Percentiles rank a stretch among this genome's conserved stretches.
Evolutionary conservation across 495 filamentous ascomycete species (phyloP).

Genomic region (Lepidopterella palustris): DNA sequence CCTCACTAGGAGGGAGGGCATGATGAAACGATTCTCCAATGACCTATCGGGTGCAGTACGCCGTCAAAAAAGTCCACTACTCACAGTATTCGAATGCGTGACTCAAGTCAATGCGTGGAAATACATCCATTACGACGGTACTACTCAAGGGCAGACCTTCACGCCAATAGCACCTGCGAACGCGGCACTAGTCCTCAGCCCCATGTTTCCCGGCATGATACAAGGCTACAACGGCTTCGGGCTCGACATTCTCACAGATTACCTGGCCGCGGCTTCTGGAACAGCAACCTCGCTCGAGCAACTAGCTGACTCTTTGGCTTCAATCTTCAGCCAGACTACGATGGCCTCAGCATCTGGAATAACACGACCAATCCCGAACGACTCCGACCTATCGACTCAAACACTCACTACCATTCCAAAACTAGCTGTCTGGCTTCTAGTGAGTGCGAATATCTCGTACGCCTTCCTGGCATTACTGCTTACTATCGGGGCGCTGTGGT

Average conservation of each 20-base stretch:
- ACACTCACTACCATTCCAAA: neutral
- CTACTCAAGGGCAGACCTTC: neutral
- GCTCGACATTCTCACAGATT: neutral
- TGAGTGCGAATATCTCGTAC: neutral
- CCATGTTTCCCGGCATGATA: slow-evolving; percentile 1
- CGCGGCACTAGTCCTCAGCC: neutral
- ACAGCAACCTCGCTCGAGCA: neutral
- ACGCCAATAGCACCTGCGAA: neutral
- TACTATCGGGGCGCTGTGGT: neutral
- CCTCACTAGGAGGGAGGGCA: neutral
- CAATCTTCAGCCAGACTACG: neutral
- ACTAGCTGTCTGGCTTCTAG: neutral
- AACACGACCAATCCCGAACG: neutral
- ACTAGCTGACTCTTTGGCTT: neutral
- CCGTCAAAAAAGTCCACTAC: neutral
- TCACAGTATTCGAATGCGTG: neutral
- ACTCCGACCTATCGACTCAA: neutral
- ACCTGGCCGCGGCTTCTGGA: neutral
- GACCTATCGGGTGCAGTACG: neutral
- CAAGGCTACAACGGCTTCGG: slow-evolving; percentile 1
- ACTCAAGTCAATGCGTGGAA: neutral
- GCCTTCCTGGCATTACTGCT: neutral
- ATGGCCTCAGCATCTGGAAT: neutral
- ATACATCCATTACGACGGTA: neutral
- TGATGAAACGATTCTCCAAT: neutral